Percentiles rank a stretch among this genome's conserved stretches.
Conservation (phyloP, 169 alveolate genomes). For the Eimeria mitis region DNA sequence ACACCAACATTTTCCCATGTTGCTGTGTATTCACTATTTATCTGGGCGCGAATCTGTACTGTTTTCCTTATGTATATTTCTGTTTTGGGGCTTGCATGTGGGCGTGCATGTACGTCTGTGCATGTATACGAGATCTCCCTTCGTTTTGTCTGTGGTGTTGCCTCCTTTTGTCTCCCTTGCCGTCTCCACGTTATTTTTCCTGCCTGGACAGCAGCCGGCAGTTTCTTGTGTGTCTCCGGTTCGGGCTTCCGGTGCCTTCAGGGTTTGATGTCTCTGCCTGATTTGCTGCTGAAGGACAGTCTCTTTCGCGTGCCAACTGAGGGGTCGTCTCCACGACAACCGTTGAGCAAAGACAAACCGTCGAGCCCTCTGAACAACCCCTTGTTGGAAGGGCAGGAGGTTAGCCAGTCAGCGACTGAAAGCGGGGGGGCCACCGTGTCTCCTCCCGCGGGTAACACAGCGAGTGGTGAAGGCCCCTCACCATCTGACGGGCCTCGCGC, state of each 20-base stretch:
- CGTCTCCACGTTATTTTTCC: neutral
- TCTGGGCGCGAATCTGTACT: neutral
- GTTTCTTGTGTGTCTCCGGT: neutral
- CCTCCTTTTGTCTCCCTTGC: neutral
- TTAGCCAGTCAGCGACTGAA: neutral
- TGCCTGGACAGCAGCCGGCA: neutral
- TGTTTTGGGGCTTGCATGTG: neutral
- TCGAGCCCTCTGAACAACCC: slow-evolving; percentile 75
- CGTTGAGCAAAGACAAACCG: neutral
- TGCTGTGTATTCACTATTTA: neutral
- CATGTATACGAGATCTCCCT: neutral
- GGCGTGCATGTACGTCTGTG: neutral
- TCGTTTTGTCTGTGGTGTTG: neutral
- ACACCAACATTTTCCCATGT: neutral
- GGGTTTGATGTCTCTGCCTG: slow-evolving; percentile 83
- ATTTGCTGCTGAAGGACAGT: slow-evolving; percentile 71
- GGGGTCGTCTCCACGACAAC: slow-evolving; percentile 1
- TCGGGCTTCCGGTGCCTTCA: neutral
- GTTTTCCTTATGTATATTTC: neutral
- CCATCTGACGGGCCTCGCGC: slow-evolving; percentile 24
- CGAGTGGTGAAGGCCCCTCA: slow-evolving; percentile 3
- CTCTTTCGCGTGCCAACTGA: slow-evolving; percentile 39
- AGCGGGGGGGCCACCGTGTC: neutral
- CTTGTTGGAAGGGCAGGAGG: slow-evolving; percentile 4
- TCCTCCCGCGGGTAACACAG: neutral